Evolutionary conservation across 441 rosid genomes (phyloP), one percentile per base, ranked within the genome.

Genomic region (Rhodomyrtus psidioides): DNA sequence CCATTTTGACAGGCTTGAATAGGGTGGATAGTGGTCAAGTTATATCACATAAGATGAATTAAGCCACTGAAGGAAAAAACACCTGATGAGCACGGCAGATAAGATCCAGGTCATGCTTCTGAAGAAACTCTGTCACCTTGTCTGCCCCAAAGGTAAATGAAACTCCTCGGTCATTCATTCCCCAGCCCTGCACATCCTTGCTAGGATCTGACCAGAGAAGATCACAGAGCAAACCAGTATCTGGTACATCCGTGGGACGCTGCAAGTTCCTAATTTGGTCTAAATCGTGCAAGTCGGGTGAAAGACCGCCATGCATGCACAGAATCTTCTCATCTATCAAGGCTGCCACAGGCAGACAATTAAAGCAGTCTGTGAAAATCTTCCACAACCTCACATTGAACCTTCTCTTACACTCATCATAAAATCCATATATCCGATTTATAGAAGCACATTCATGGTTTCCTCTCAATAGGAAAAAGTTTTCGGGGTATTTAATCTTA

Each of bases 71-170:
- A 55, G 84, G 70, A 54, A 57, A 30, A 62, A 85, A 84, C 89
- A 94, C 97, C 97, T 94, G 97, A 87, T 93, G 97, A 62, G 97
- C 97, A 74, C 95, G 97, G 58, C 97, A 94, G 88, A 94, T 82
- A 55, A 94, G 93, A 91, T 94, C 95, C 88, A 94, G 85, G 88
- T 94, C 95, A 85, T 91, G 95, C 89, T 92, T 92, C 90, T 91
- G 88, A 70, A 94, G 93, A 86, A 94, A 92, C 81, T 92, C 94
- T 19, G 92, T 76, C 90, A 94, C 97, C 84, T 88, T 93, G 87
- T 93, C 94, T 27, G 94, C 90, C 83, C 95, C 97, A 86, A 93
- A 94, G 83, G 95, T 94, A 90, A 39, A 92, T 49, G 97, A 94
- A 88, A 94, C 97, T 86, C 95, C 97, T 86, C 95, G 90, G 86